Conservation (phyloP, 257 asterid species). For the Solanum chmielewskii region DNA sequence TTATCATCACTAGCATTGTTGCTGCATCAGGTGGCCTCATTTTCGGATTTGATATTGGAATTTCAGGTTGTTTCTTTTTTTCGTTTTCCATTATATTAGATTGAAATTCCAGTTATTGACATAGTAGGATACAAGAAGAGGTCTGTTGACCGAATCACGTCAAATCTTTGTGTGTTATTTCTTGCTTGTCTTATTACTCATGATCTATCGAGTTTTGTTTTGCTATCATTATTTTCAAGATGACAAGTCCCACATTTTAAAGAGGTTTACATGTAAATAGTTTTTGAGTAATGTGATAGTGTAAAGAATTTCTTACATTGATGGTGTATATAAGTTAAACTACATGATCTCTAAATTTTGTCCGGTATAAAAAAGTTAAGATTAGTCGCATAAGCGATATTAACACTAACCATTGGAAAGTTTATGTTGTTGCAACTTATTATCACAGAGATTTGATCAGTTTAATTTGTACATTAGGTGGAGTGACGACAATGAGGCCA, state of each 20-base stretch:
- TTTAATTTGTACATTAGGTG: neutral
- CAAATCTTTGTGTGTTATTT: too few relatives aligned
- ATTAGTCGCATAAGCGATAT: neutral
- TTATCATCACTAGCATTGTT: neutral
- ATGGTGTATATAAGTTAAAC: neutral
- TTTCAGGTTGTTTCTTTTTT: neutral
- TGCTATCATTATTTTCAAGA: neutral
- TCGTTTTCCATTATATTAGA: neutral
- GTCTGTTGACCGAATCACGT: too few relatives aligned
- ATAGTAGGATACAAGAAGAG: neutral
- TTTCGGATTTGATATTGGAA: neutral
- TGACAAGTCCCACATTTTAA: neutral
- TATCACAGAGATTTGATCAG: neutral
- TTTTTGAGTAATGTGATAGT: neutral
- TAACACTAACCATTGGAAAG: neutral
- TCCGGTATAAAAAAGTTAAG: neutral
- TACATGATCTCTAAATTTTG: neutral
- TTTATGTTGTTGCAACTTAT: neutral
- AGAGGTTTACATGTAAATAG: neutral
- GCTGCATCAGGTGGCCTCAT: conserved; percentile 2
- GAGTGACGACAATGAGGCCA: conserved; percentile 17
- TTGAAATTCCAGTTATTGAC: neutral
- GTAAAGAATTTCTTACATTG: neutral
- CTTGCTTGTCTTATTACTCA: too few relatives aligned
- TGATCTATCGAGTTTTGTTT: too few relatives aligned